These are phyloP conservation scores for Serendipita sp. DNA, from an alignment of 768 basidiomycete genomes.

Conservation along the genomic window DNA sequence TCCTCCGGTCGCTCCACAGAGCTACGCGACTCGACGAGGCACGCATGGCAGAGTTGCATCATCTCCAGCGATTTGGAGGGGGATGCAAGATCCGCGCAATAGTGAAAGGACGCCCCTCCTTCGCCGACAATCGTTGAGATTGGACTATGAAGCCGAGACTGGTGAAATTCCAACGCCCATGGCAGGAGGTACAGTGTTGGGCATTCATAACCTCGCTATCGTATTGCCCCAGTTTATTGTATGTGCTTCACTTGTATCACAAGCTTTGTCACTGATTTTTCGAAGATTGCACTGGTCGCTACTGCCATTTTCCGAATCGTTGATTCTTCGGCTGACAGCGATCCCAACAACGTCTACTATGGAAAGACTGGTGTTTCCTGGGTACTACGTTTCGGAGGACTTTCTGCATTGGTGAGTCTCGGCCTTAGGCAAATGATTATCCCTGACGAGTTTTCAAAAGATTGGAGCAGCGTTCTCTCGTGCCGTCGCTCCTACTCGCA, in stretches of 20 bases:
- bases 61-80: slow-evolving; percentile 15
- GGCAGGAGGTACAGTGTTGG: slow-evolving; percentile 81
- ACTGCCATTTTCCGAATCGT: slow-evolving; percentile 73
- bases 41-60: slow-evolving; percentile 19
- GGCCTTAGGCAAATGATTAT: not conserved
- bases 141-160: slow-evolving; percentile 19
- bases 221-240: slow-evolving; percentile 91
- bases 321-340: slow-evolving; percentile 36
- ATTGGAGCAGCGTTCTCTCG: slow-evolving; percentile 63
- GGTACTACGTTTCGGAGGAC: slow-evolving; percentile 83
- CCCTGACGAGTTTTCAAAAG: slow-evolving; percentile 13
- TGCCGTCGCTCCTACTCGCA: slow-evolving; percentile 73
- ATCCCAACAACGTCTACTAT: slow-evolving; percentile 34
- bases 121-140: slow-evolving; percentile 22
- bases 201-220: slow-evolving; percentile 89
- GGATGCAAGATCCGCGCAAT: slow-evolving; percentile 9
- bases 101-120: slow-evolving; percentile 18
- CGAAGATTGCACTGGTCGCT: slow-evolving; percentile 66
- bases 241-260: slow-evolving; percentile 19
- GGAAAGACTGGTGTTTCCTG: slow-evolving; percentile 86
- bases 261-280: not conserved
- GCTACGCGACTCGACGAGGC: slow-evolving; percentile 12
- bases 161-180: slow-evolving; percentile 29
- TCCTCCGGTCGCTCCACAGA: not conserved
- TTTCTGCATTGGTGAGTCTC: slow-evolving; percentile 48